A percentile compares a stretch with the other conserved stretches of the same genome.
phyloP scores from a whole-genome alignment of 2,329 filamentous ascomycete species.

The Cercospora sp. region DNA sequence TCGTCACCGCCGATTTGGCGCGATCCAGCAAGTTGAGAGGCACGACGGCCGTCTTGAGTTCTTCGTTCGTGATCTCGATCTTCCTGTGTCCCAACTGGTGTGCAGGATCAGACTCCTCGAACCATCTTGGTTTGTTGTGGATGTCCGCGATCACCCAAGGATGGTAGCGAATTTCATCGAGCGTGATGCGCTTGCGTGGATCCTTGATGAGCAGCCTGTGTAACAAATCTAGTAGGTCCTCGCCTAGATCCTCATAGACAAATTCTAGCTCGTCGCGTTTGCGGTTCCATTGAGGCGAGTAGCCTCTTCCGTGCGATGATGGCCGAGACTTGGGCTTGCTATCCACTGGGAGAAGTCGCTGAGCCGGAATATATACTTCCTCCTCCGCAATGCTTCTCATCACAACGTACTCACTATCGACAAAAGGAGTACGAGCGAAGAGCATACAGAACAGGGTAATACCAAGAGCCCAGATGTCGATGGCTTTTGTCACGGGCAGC shows the following conservation, averaged over 20 bases:
- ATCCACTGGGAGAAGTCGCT: constrained; percentile 73
- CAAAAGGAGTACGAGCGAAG: constrained; percentile 90
- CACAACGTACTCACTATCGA: constrained; percentile 87
- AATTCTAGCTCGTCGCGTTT: constrained; percentile 77
- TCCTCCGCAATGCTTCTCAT: constrained; percentile 89
- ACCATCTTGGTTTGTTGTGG: constrained; percentile 72
- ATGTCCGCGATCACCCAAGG: constrained; percentile 85
- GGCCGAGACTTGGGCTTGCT: constrained; percentile 47
- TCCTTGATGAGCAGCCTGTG: constrained; percentile 82
- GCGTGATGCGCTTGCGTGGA: constrained; percentile 79
- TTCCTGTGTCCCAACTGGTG: constrained; percentile 74
- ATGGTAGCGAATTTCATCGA: constrained; percentile 91
- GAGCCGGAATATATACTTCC: constrained; percentile 83
- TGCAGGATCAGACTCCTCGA: constrained; percentile 90
- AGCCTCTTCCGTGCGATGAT: constrained; percentile 49
- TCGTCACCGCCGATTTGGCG: constrained; percentile 69
- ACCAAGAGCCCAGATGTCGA: constrained; percentile 95
- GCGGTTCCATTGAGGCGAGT: constrained; percentile 53
- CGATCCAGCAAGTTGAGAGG: constrained; percentile 85
- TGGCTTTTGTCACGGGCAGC: constrained; percentile 82
- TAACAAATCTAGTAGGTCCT: constrained; percentile 76
- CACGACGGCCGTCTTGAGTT: constrained; percentile 86
- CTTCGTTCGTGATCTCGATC: constrained; percentile 88
- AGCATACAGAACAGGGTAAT: constrained; percentile 95
- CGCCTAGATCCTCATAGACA: constrained; percentile 81